Evolutionary conservation across 2,329 filamentous ascomycete genomes (phyloP), one percentile per base, ranked within the genome.

Genomic region (Pseudogymnoascus sp.): DNA sequence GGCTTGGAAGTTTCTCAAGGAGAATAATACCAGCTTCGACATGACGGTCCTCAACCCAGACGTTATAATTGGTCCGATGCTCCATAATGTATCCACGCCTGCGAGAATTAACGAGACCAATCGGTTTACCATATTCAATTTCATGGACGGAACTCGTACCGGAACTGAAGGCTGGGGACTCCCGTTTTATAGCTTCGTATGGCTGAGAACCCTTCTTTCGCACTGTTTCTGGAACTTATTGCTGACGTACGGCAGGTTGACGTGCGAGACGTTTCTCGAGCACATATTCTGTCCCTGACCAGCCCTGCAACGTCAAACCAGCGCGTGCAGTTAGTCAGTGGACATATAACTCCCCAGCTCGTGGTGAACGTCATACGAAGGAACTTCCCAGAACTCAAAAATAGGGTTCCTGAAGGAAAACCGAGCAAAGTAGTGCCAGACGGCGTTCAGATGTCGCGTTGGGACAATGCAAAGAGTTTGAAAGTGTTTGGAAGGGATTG

Each of bases 61-160:
- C 0, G 78, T 83, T 66, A 82, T 85, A 0, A 80, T 86, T 61
- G 86, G 86, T 0, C 85, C 86, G 0, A 72, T 87, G 3, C 78
- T 83, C 61, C 81, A 86, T 66, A 83, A 84, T 63, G 77, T 91
- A 2, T 77, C 83, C 62, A 79, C 76, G 20, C 77, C 88, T 0
- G 80, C 83, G 14, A 75, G 75, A 4, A 75, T 91, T 65, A 92
- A 91, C 74, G 87, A 86, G 2, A 89, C 86, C 8, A 91, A 90
- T 70, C 30, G n/a, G n/a, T 73, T 74, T 67, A 76, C 79, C n/a
- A 69, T 85, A 61, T 80, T 80, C 14, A 73, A 74, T 30, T 70
- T 81, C 25, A 71, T 84, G n/a, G 70, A 71, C 12, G 81, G 83
- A 60, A 73, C 75, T 54, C 83, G 79, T 77, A 78, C 47, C 5